Conservation (phyloP, 345 rosid genomes). For the Dipteronia sinensis region DNA sequence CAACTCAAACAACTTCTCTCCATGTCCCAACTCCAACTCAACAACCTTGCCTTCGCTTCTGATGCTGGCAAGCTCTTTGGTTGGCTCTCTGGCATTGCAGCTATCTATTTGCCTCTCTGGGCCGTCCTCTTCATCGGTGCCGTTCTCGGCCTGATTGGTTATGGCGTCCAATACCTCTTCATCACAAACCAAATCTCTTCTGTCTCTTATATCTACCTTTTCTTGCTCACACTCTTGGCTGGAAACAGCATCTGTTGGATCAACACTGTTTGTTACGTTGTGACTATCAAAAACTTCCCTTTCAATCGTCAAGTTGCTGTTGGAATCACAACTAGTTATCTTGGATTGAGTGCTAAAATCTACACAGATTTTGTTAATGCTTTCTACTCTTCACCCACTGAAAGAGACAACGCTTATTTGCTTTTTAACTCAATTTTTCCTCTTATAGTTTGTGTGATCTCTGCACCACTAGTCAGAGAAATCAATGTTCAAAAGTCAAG, state of each 20-base stretch:
- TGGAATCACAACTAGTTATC: conserved; percentile 77
- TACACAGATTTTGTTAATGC: conserved; percentile 65
- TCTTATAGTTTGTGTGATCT: conserved; percentile 33
- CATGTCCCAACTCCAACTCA: conserved; percentile 77
- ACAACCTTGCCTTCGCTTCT: conserved; percentile 87
- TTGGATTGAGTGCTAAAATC: conserved; percentile 75
- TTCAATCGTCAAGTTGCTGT: conserved; percentile 59
- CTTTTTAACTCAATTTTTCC: conserved; percentile 68
- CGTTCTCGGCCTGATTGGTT: conserved; percentile 61
- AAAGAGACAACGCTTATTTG: conserved; percentile 58
- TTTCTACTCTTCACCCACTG: conserved; percentile 28
- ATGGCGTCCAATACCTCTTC: conserved; percentile 80
- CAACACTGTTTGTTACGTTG: conserved; percentile 77
- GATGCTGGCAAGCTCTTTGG: conserved; percentile 93
- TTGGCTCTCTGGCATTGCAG: conserved; percentile 79
- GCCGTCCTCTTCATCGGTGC: conserved; percentile 76
- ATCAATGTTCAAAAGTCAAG: conserved; percentile 10
- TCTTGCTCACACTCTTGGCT: conserved; percentile 65
- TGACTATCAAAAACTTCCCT: conserved; percentile 54
- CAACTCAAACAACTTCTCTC: conserved; percentile 75
- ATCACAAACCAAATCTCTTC: conserved; percentile 41
- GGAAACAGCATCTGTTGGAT: conserved; percentile 98
- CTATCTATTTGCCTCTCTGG: conserved; percentile 71
- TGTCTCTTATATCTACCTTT: conserved; percentile 54
- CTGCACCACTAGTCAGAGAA: conserved; percentile 47